These are phyloP conservation scores for Tuber aestivum DNA, from an alignment of 495 filamentous ascomycete genomes.

Conservation along the genomic window DNA sequence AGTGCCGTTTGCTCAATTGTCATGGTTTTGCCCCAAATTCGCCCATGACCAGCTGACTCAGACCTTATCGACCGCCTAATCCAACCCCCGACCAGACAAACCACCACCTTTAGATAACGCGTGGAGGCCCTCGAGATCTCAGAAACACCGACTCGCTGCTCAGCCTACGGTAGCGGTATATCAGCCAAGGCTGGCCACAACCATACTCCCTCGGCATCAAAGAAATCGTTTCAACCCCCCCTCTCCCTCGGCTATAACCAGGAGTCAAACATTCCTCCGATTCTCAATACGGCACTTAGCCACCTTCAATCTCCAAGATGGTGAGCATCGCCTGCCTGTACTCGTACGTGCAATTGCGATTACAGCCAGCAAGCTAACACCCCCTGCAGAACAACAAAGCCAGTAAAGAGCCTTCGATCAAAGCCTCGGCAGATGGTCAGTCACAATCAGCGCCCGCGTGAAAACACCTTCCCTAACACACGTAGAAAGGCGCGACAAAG, in stretches of 20 bases:
- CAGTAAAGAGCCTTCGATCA: constrained; percentile 33
- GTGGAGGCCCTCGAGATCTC: neutral
- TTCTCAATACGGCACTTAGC: neutral
- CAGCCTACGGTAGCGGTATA: no score
- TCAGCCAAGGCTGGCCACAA: neutral
- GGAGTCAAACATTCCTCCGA: neutral
- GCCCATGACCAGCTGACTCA: neutral
- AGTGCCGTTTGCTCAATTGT: no score
- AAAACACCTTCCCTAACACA: neutral
- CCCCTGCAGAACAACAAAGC: constrained; percentile 12
- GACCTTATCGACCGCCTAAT: neutral
- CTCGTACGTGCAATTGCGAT: neutral
- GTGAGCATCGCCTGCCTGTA: neutral
- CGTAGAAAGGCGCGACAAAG: constrained; percentile 44
- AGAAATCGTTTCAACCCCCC: neutral
- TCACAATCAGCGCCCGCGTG: neutral
- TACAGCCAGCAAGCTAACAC: constrained; percentile 5
- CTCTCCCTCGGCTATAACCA: neutral
- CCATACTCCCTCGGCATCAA: neutral
- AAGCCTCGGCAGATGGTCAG: constrained; percentile 35
- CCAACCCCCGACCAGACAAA: neutral
- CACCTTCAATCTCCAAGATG: neutral
- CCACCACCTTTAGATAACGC: neutral
- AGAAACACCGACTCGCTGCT: neutral
- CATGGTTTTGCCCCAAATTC: neutral